These are phyloP conservation scores for Linnemannia hyalina DNA, from an alignment of 192 early-diverging fungal genomes.

Conservation along the genomic window DNA sequence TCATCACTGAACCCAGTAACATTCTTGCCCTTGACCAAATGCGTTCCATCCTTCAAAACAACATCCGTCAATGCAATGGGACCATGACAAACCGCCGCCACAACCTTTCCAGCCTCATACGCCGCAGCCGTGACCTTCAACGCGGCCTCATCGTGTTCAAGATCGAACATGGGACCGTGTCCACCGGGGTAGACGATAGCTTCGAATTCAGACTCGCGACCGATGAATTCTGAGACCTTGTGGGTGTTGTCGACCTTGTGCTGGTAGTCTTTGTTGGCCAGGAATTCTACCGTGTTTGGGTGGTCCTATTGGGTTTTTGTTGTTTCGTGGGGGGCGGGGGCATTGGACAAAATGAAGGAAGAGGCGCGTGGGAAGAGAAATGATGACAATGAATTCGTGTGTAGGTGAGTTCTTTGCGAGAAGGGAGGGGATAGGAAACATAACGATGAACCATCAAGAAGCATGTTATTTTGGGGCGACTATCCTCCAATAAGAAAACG, in stretches of 20 bases:
- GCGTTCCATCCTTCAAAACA: constrained; percentile 69
- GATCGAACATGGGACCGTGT: constrained; percentile 71
- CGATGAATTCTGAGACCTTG: constrained; percentile 51
- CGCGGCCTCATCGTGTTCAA: constrained; percentile 59
- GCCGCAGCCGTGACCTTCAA: constrained; percentile 53
- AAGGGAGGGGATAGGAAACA: not conserved
- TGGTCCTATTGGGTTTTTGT: not conserved
- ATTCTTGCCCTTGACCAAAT: constrained; percentile 70
- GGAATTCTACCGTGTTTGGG: constrained; percentile 39
- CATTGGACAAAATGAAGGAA: not conserved
- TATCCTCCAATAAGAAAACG: not conserved
- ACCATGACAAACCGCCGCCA: constrained; percentile 72
- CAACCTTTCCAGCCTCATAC: constrained; percentile 65
- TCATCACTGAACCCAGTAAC: constrained; percentile 82
- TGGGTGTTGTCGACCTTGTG: constrained; percentile 60
- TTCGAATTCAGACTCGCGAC: constrained; percentile 57
- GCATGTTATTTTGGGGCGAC: not conserved
- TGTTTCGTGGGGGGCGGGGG: not conserved
- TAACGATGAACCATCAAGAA: not conserved
- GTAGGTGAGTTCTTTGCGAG: no score
- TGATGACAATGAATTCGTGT: not conserved
- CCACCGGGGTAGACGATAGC: constrained; percentile 70
- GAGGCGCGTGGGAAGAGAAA: not conserved
- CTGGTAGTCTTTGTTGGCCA: constrained; percentile 48
- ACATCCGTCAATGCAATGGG: constrained; percentile 76